Evolutionary conservation across 2,329 filamentous ascomycete genomes (phyloP).

Genomic region (Juglanconis sp.): DNA sequence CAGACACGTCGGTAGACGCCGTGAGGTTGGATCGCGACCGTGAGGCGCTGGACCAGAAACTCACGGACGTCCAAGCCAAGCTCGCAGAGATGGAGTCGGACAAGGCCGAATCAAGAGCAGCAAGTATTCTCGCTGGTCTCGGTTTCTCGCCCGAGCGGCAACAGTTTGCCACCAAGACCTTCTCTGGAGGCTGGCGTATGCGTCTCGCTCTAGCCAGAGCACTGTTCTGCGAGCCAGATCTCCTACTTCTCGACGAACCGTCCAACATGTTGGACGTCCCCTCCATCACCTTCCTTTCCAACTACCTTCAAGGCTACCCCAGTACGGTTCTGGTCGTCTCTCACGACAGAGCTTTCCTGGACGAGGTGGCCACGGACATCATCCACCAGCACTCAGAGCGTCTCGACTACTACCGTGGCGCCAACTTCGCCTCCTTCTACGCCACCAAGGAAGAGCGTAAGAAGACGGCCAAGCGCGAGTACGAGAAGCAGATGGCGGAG

Average conservation of each 20-base stretch:
- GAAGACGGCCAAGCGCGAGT: slow-evolving; percentile 94
- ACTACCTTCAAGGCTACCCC: slow-evolving; percentile 90
- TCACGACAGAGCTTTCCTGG: slow-evolving; percentile 98
- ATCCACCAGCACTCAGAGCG: slow-evolving; percentile 97
- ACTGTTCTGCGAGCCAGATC: slow-evolving; percentile 95
- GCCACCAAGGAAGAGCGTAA: slow-evolving; percentile 94
- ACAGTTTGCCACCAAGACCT: slow-evolving; percentile 90
- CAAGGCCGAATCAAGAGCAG: slow-evolving; percentile 92
- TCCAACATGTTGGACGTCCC: slow-evolving; percentile 99
- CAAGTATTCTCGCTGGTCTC: slow-evolving; percentile 92
- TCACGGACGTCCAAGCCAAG: slow-evolving; percentile 88
- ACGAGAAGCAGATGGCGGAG: slow-evolving; percentile 96
- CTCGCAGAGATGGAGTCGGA: slow-evolving; percentile 98
- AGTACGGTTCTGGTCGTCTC: slow-evolving; percentile 95
- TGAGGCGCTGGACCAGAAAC: slow-evolving; percentile 83
- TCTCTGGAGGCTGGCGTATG: slow-evolving; percentile 99
- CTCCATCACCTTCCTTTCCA: slow-evolving; percentile 97
- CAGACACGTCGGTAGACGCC: slow-evolving; percentile 89
- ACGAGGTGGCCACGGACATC: slow-evolving; percentile 98
- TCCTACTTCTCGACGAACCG: slow-evolving; percentile 95
- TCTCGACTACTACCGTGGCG: slow-evolving; percentile 96
- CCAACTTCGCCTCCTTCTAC: slow-evolving; percentile 97
- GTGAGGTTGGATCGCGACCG: slow-evolving; percentile 80
- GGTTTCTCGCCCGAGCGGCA: slow-evolving; percentile 94
- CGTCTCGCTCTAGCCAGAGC: slow-evolving; percentile 90